Evolutionary conservation across 2,329 filamentous ascomycete species (phyloP), one percentile per base, ranked within the genome.

Genomic region (Xylariales sp.): DNA sequence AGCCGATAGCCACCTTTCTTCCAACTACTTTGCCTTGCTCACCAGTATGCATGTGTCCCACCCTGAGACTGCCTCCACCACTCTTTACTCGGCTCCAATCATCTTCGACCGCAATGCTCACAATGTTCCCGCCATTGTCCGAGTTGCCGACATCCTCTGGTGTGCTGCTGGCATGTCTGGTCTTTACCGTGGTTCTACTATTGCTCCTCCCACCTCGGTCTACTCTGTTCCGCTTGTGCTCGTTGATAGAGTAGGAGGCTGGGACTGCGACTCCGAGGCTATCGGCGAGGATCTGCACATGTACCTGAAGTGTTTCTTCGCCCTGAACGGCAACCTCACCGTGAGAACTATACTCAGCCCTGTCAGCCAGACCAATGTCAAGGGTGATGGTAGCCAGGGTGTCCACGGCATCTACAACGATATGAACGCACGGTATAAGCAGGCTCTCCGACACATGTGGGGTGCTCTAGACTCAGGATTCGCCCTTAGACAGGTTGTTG

Each of bases 281-380:
- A 87, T 88, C 50, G 84, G 84, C 31, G 84, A 88, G 61, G 84
- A 87, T 55, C 62, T 87, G 54, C 84, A 88, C 65, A 87, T 87
- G 84, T 84, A 84, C 56, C 70, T 87, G 47, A 87, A 87, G 68
- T 86, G 82, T 59, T 87, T 87, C 65, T 87, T 87, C 49, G 80
- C 82, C 1, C 72, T 86, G 14, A 84, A 83, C 46, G 84, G 84
- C 3, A 80, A 86, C 55, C 57, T 87, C 40, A 80, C 79, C 10
- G 75, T 76, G 34, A 72, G 75, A 36, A 78, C 82, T 3, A 71
- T 88, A 21, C 66, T 82, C 51, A 82, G 79, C 46, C 82, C 84
- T 2, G 81, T 85, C 44, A 86, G 82, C 62, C 83, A 86, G 58
- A 85, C 74, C 62, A 86, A 87, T 52, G 80, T 86, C 38, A 78